A percentile compares a stretch with the other conserved stretches of the same genome.
Evolutionary conservation across 208 protist genomes (phyloP).

Genomic region (Lotmaria passim): DNA sequence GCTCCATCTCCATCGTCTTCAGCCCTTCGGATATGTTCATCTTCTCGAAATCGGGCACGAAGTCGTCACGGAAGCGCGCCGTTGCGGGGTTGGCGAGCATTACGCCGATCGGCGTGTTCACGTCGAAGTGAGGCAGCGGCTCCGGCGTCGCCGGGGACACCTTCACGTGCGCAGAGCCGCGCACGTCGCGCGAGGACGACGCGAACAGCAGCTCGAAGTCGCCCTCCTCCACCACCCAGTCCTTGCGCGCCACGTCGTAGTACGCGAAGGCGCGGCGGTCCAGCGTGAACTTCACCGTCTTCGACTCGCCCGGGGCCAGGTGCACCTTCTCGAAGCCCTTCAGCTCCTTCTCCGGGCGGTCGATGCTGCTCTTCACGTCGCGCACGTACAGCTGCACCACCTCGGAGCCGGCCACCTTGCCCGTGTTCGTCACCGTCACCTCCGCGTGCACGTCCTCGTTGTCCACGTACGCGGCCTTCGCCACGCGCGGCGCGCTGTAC

Average conservation of each 20-base stretch:
- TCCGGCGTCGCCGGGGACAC: background rate
- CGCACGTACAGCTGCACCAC: constrained; percentile 24
- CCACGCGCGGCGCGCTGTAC: constrained; percentile 18
- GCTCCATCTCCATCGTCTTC: constrained; percentile 6
- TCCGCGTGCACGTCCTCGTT: constrained; percentile 11
- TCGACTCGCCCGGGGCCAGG: constrained; percentile 23
- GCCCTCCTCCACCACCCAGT: constrained; percentile 27
- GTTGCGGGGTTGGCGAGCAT: too few relatives aligned
- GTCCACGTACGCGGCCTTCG: constrained; percentile 20
- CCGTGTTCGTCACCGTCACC: constrained; percentile 22
- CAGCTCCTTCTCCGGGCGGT: constrained; percentile 18
- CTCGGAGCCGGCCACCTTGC: constrained; percentile 10
- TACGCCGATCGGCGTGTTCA: constrained; percentile 1
- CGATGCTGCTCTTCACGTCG: constrained; percentile 14
- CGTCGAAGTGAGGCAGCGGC: constrained; percentile 1
- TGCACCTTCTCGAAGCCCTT: constrained; percentile 31
- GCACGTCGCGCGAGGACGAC: constrained; percentile 27
- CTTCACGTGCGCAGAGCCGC: constrained; percentile 4
- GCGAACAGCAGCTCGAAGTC: constrained; percentile 30
- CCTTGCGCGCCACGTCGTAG: constrained; percentile 31
- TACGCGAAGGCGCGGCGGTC: constrained; percentile 31
- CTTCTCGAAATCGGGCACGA: too few relatives aligned
- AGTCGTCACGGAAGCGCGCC: too few relatives aligned
- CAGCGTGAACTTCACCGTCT: constrained; percentile 25
- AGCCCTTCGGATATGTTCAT: background rate